Base-by-base conservation (phyloP, 345 rosid genomes). In the Brassica rapa region DNA sequence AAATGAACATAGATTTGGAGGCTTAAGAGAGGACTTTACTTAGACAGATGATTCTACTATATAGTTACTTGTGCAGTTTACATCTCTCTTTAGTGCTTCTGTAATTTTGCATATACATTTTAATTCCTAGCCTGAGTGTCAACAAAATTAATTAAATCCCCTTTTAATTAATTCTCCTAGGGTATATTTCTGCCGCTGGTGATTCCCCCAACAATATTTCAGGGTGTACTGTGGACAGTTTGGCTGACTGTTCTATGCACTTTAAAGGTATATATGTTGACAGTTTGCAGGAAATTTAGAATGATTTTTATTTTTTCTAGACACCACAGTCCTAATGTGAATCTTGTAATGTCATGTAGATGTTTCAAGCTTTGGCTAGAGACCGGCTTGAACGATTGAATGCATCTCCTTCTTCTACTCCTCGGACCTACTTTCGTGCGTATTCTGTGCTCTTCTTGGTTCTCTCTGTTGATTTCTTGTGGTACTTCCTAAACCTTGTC, bases 291-390 rank as follows among this genome's bases (percentile, higher is more conserved):
- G 21, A 77, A 62, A 24, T 30, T 24, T 27, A 27, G 30, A 27
- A 76, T 25, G 27, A 46, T 51, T 19, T 23, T 9, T 27, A 27
- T 74, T 73, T 62, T 43, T 35, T 27, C 30, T 27, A 27, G 30
- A 27, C 30, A 27, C 30, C 30, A 27, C 30, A 27, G 55, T 75
- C 61, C 55, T 75, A 56, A 57, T 75, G 6, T 60, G n/a, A 70
- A 75, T 66, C 77, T 76, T 59, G 30, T 62, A 71, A 59, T 76
- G 51, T 46, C 46, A 68, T 60, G 1, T 14, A 91, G 99, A 91
- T 93, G 99, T 93, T 93, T 89, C 99, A 95, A 91, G 97, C 97
- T 78, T 84, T 95, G 89, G 97, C 92, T 69, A 90, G 97, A 84
- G 99, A 95, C 84, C 91, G 99, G 68, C 93, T 95, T 77, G 99